phyloP scores from a whole-genome alignment of 257 asterid genomes.

The Apocynum venetum region DNA sequence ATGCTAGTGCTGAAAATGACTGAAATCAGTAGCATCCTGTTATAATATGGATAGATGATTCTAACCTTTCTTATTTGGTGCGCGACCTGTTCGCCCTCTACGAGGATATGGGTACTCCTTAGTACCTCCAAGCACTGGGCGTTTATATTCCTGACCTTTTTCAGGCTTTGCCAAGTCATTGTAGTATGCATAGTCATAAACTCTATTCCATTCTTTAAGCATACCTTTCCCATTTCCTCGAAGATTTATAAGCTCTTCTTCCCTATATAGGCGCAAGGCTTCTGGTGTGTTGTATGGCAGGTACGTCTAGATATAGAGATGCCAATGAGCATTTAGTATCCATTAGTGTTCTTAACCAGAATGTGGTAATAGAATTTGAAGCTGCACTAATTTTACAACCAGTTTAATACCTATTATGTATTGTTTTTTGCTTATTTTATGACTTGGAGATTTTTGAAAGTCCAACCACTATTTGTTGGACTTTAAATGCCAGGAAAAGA shows the following conservation, averaged over 20 bases:
- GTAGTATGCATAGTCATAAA: constrained; percentile 82
- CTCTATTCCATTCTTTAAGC: constrained; percentile 87
- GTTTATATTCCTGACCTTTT: constrained; percentile 48
- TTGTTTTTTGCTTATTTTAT: too few relatives aligned
- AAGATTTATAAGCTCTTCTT: constrained; percentile 63
- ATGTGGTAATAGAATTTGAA: background rate
- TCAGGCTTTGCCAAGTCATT: constrained; percentile 81
- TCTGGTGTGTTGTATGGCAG: constrained; percentile 66
- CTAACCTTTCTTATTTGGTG: constrained; percentile 59
- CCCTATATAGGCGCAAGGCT: constrained; percentile 55
- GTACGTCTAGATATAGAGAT: constrained; percentile 46
- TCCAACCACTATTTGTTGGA: too few relatives aligned
- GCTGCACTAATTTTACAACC: background rate
- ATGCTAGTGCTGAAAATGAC: background rate
- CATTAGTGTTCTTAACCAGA: background rate
- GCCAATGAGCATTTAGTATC: background rate
- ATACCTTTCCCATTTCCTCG: constrained; percentile 55
- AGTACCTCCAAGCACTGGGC: constrained; percentile 79
- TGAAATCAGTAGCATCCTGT: background rate
- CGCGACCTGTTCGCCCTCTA: constrained; percentile 79
- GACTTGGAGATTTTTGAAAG: too few relatives aligned
- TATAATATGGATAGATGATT: background rate
- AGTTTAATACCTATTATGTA: background rate
- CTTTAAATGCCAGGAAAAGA: too few relatives aligned
- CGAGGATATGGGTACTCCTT: constrained; percentile 79